Base-by-base conservation (phyloP, 2,329 filamentous ascomycete species). In the Fusarium tricinctum region DNA sequence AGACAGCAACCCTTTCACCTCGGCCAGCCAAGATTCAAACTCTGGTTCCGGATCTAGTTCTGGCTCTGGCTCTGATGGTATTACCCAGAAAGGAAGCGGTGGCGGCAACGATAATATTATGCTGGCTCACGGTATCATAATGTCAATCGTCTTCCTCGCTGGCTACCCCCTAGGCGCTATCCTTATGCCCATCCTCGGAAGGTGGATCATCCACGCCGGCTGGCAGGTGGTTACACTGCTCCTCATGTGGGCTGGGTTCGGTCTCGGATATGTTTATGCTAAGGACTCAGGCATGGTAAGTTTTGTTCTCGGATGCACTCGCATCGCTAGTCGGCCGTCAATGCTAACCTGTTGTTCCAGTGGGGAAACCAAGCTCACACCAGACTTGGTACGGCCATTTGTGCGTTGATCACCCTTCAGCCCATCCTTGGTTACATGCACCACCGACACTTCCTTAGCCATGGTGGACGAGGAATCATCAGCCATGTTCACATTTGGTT, bases 401-500 rank as follows among this genome's bases (percentile, higher is more conserved):
- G 86, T 46, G 78, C 78, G 14, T 78, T 89, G 47, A 79, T 91
- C 70, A 80, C 81, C 39, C 68, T 90, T 55, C 88, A 91, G 75
- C 88, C 88, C 8, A 71, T 85, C 51, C 79, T 89, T 13, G 89
- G 89, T 44, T 80, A 81, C 57, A 56, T 86, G 38, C 89, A 91
- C 73, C 89, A 91, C 75, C 70, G 74, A 32, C 77, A 86, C 72
- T 91, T 81, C 75, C 69, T 82, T 57, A 82, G 81, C 73, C 75
- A 83, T 54, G 77, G 82, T 52, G 44, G 71, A 26, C 86, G 88
- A 35, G 84, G 84, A 8, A 17, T 80, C 40, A 73, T 89, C 63
- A 88, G 86, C 66, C 78, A 89, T 67, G 73, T 80, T 2, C 89
- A 91, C 73, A 85, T 89, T 68, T 91, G 87, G 87, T 88, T 84